Conservation (phyloP, 2,329 filamentous ascomycete species). For the Orbilia oligospora region DNA sequence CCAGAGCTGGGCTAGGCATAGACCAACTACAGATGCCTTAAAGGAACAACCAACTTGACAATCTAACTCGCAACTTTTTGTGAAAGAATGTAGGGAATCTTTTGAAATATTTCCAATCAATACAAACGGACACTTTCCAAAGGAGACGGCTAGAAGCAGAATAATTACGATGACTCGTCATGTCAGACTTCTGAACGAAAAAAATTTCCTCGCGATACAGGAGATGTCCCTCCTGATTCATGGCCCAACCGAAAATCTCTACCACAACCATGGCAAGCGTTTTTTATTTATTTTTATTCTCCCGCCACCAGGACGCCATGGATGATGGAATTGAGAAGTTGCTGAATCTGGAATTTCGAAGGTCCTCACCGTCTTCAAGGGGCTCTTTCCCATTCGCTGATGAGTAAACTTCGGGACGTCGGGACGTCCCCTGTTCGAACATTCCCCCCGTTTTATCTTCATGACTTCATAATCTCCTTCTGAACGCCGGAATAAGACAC, state of each 20-base stretch:
- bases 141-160: neutral
- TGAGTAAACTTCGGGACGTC: slow-evolving; percentile 12
- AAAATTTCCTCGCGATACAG: slow-evolving; percentile 14
- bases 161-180: neutral
- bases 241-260: neutral
- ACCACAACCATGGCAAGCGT: slow-evolving; percentile 2
- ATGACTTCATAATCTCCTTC: slow-evolving; percentile 45
- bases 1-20: slow-evolving; percentile 17
- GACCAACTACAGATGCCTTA: slow-evolving; percentile 23
- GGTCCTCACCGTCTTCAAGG: neutral
- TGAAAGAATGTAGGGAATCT: neutral
- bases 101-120: neutral
- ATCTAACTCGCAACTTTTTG: slow-evolving; percentile 4
- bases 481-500: slow-evolving; percentile 30
- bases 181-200: neutral
- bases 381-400: slow-evolving; percentile 18
- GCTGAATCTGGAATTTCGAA: slow-evolving; percentile 19
- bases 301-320: neutral
- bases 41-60: slow-evolving; percentile 10
- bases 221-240: slow-evolving; percentile 21
- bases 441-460: slow-evolving; percentile 51
- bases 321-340: neutral
- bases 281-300: slow-evolving; percentile 6
- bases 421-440: slow-evolving; percentile 38
- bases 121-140: slow-evolving; percentile 8